Evolutionary conservation across 805 yeast genomes (phyloP), one percentile per base, ranked within the genome.

Genomic region (Kodamaea leandrae): DNA sequence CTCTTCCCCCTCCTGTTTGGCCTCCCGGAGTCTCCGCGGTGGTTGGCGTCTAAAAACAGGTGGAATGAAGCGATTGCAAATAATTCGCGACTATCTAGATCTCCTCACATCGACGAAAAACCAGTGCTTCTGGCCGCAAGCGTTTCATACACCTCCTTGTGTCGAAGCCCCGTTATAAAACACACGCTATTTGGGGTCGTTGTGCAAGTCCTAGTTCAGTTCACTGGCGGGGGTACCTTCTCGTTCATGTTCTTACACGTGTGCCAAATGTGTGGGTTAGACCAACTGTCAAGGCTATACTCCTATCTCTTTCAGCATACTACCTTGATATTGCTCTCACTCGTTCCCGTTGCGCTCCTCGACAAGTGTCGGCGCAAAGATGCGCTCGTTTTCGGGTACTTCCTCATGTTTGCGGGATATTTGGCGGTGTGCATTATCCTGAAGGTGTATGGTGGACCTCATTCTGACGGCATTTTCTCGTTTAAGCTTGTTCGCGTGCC

Each of bases 331-430:
- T 6, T 66, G 0, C 69, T 76, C 50, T 65, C 77, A 0, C 38
- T 68, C 4, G 43, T 76, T 18, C 81, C 82, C 2, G 56, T 75
- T 1, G 23, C 66, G 6, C 54, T 66, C 30, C 50, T 77, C 12
- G 77, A 74, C 46, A 59, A 55, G 21, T 55, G 74, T 36, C 58
- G 75, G 53, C 61, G 82, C 40, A 75, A 72, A 43, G 78, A 73
- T 47, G 58, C 67, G 6, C 53, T 76, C 15, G 60, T 69, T 0
- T 69, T 66, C 49, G 83, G 82, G 1, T 47, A 67, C 19, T 30
- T 55, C 14, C 51, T 69, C 1, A 52, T 74, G 19, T 64, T 72
- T 0, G 4, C 57, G 2, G 53, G 72, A 6, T 69, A 66, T 49
- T 38, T 53, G 0, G 39, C 61, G 0, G 58, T 75, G 30, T 69